Base-by-base conservation (phyloP, 139 green algal genomes). In the Chlamydomonas asymmetrica region DNA sequence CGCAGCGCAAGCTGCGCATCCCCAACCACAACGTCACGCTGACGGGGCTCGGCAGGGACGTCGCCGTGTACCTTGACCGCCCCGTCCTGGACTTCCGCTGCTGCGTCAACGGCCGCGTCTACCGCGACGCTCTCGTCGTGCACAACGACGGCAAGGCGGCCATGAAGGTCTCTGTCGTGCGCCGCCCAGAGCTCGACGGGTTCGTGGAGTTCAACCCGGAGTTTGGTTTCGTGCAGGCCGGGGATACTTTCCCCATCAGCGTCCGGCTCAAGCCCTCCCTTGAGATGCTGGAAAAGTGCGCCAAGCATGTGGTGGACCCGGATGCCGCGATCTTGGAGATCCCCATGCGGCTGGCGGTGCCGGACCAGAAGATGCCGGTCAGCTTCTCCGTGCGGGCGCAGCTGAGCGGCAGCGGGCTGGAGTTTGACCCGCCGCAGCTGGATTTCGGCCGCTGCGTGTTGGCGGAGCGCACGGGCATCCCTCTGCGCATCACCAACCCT, bases 161-260 rank as follows among this genome's bases (percentile, higher is more conserved):
- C 32, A 89, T 93, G 84, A 93, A 93, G 84, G 78, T 81, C 63
- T 78, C 56, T 61, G 81, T 87, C 35, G 70, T 79, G 67, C 75
- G 75, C 22, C 71, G 80, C 2, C 75, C 81, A 7, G 84, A 88
- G 71, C 62, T 92, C 34, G 63, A 70, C 22, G 69, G 78, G 62
- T 88, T 83, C 75, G 67, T 93, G 48, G 71, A 84, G 37, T 88
- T 90, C 66, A 54, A 43, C 0, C 84, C 86, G 8, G 82, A 81
- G 37, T 87, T 89, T 76, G 88, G 88, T 3, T 92, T 87, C 78
- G 84, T 87, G n/a, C 85, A 92, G 83, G 84, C 79, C 1, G 79
- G 80, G 27, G 78, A 90, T 38, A 80, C 74, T 18, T 85, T 92
- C 60, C 72, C 82, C 38, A 83, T 92, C 74, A 88, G 64, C 56